A percentile compares a stretch with the other conserved stretches of the same genome.
Conservation (phyloP, 371 early-diverging fungal genomes). For the Lichtheimia hyalospora region DNA sequence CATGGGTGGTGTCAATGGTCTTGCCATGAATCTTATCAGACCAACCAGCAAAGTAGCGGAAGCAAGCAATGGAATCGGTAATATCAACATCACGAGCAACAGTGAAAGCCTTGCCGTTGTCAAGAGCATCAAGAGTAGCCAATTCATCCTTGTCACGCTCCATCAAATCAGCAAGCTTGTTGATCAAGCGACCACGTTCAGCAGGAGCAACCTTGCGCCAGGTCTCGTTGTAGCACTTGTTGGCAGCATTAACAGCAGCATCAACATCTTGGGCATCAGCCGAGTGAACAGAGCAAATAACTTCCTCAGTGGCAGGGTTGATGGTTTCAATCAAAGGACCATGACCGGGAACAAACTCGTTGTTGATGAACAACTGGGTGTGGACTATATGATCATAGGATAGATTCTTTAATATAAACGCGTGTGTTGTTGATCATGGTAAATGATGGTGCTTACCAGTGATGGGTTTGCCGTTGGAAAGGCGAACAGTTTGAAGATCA, state of each 20-base stretch:
- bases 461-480: constrained; percentile 22
- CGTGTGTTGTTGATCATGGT: neutral
- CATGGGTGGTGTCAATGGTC: constrained; percentile 33
- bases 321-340: constrained; percentile 55
- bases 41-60: constrained; percentile 80
- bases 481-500: constrained; percentile 25
- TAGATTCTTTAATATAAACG: neutral
- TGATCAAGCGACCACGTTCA: constrained; percentile 35
- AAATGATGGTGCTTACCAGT: constrained; percentile 8
- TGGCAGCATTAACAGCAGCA: constrained; percentile 72
- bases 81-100: constrained; percentile 69
- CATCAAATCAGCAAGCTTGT: constrained; percentile 74
- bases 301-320: constrained; percentile 76
- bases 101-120: constrained; percentile 83
- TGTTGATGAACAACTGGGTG: constrained; percentile 71
- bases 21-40: constrained; percentile 60
- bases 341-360: constrained; percentile 67
- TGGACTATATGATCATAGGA: constrained; percentile 24
- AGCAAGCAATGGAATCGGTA: constrained; percentile 63
- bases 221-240: constrained; percentile 62
- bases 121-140: constrained; percentile 79
- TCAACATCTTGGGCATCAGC: constrained; percentile 75
- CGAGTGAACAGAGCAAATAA: constrained; percentile 70
- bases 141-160: constrained; percentile 70
- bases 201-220: constrained; percentile 68